Evolutionary conservation across 140 eudicot genomes (phyloP).

Genomic region (Oenanthe javanica): DNA sequence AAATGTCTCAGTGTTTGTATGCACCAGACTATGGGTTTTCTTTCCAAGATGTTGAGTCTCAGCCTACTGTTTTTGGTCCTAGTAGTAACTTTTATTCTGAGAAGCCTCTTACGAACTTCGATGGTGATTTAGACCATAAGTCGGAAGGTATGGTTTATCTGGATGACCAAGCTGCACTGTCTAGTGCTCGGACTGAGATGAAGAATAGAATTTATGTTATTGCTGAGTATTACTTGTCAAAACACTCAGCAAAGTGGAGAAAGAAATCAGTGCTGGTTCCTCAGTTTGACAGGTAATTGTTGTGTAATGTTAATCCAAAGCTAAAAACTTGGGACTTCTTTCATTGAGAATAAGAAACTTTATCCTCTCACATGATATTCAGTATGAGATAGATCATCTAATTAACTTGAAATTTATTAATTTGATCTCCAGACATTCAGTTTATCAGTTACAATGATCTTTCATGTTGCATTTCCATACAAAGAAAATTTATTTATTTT

Average conservation of each 20-base stretch:
- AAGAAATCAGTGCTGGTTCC: slow-evolving; percentile 60
- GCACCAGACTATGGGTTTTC: slow-evolving; percentile 18
- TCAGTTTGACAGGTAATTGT: slow-evolving; percentile 52
- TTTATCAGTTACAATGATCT: neutral
- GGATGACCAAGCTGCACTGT: slow-evolving; percentile 26
- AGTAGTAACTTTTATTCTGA: slow-evolving; percentile 23
- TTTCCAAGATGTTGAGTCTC: slow-evolving; percentile 21
- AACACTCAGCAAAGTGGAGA: slow-evolving; percentile 36
- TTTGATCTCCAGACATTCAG: neutral
- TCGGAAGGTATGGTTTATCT: slow-evolving; percentile 32
- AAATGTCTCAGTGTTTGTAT: slow-evolving; percentile 21
- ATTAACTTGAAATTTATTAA: neutral
- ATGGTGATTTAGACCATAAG: slow-evolving; percentile 27
- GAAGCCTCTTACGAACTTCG: slow-evolving; percentile 30
- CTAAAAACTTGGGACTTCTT: neutral
- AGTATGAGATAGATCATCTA: neutral
- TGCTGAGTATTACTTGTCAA: slow-evolving; percentile 42
- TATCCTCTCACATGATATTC: neutral
- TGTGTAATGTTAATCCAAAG: neutral
- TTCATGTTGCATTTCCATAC: neutral
- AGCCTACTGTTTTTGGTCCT: slow-evolving; percentile 36
- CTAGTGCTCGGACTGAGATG: slow-evolving; percentile 35
- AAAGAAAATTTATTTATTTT: neutral
- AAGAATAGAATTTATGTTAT: slow-evolving; percentile 54
- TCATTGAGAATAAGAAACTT: neutral